These are phyloP conservation scores for Jimgerdemannia lactiflua DNA, from an alignment of 192 early-diverging fungal genomes.

Conservation along the genomic window DNA sequence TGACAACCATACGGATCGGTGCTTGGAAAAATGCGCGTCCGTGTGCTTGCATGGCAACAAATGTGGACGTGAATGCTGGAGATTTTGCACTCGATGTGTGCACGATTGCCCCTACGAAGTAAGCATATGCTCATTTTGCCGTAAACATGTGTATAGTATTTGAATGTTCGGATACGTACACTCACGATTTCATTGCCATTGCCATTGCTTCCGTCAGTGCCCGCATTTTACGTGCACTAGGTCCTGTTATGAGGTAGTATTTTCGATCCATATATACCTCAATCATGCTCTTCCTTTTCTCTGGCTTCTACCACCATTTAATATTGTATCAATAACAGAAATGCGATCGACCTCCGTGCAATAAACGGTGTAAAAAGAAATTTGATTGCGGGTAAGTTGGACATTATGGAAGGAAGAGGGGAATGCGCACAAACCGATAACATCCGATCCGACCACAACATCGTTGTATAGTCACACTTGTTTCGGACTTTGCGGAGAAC, in stretches of 20 bases:
- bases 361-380: constrained; percentile 15
- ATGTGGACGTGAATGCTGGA: constrained; percentile 24
- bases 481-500: constrained; percentile 23
- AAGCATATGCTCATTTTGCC: not conserved
- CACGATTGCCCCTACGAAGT: constrained; percentile 13
- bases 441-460: not conserved
- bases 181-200: not conserved
- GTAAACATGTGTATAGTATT: too few species aligned
- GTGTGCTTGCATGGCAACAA: constrained; percentile 26
- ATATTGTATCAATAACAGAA: constrained; percentile 1
- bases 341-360: constrained; percentile 35
- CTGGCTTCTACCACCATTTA: not conserved
- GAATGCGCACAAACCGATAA: too few species aligned
- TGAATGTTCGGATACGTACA: too few species aligned
- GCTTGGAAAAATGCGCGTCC: constrained; percentile 17
- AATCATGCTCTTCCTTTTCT: not conserved
- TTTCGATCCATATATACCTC: not conserved
- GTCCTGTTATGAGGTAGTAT: constrained; percentile 19
- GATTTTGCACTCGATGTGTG: constrained; percentile 20
- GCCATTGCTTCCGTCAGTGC: constrained; percentile 11
- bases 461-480: constrained; percentile 20
- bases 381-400: constrained; percentile 23
- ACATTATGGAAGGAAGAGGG: not conserved
- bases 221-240: constrained; percentile 20
- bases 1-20: constrained; percentile 25